Base-by-base conservation (phyloP, 768 basidiomycete species). In the Pleurotus tuber-regium region DNA sequence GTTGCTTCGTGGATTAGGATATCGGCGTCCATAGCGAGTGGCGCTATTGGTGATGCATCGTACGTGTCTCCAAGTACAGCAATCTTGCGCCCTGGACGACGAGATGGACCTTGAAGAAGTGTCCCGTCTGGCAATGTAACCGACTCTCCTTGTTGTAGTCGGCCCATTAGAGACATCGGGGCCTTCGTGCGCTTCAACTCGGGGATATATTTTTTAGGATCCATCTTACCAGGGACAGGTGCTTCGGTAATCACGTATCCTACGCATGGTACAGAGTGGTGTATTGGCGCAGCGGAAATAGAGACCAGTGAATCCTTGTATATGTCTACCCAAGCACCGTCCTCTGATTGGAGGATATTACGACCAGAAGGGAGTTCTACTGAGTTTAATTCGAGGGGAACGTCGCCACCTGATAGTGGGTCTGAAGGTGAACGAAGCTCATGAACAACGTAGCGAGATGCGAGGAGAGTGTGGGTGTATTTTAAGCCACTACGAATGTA, bases 1-100 rank as follows among this genome's bases (percentile, higher is more conserved):
- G 92, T 96, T 8, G 89, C 88, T 68, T 97, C 93, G 60, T 97
- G 93, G 25, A 96, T 74, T 24, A 95, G 69, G 36, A 95, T 56
- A 55, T 92, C 87, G 25, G 86, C 79, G 48, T 80, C 81, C 62
- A 67, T 64, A 16, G 87, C 87, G 6, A 92, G 65, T 7, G 70
- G 66, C 18, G 70, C 71, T 30, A 89, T 85, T 3, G 79, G 71
- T n/a, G 83, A 83, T 4, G 87, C 87, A 64, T 96, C 84, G 61
- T 77, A 84, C 4, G 92, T 93, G 59, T 95, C 94, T 0, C 93
- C 93, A 29, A 95, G 73, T 52, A 97, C 81, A 25, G 82, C 85
- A 19, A 96, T 57, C 64, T 91, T 91, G 44, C 90, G 75, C 2
- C 91, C 93, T 1, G 73, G 75, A 46, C 84, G 73, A 40, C 78